Evolutionary conservation across 306 rosid species (phyloP), one percentile per base, ranked within the genome.

Genomic region (Begonia fuchsioides): DNA sequence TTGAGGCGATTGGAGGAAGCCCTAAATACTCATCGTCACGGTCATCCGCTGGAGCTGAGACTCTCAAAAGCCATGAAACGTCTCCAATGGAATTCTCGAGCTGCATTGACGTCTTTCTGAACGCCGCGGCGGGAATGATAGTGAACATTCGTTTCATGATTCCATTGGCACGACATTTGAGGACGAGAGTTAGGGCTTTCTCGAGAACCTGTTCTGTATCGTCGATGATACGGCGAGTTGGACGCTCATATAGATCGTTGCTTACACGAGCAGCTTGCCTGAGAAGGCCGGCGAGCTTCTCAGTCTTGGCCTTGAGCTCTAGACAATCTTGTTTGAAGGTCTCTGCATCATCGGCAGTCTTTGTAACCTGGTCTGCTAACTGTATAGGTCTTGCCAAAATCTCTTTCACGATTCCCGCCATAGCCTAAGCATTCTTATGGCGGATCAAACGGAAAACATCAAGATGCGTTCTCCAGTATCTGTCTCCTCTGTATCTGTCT

Each of bases 21-120:
- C 35, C 35, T 0, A 26, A 8, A 8, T 26, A 26, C 35, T 26
- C 35, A 26, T 86, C 67, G 26, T 69, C 85, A 4, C 82, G 85
- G 44, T 71, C 81, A 11, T 63, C 76, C 1, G 77, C 68, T 0
- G 79, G 53, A 38, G 77, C 92, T 0, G 93, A 77, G 15, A 81
- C 86, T 6, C 86, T 68, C 17, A 81, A 79, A 32, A 81, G 77
- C 93, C 93, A 81, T 3, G 79, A 81, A 39, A 81, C 80, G 44
- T 81, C 86, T 81, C 12, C 76, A 64, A 43, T 77, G 75, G 0
- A 77, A 77, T 1, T 69, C 67, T 7, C 35, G 35, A 26, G 35
- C 35, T 26, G 35, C 35, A 26, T 26, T 26, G 35, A 26, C 35
- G 35, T 26, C 35, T 26, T 26, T 8, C 35, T 26, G 35, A 26